Conservation (phyloP, 768 basidiomycete genomes). For the Tulasnella calospora region DNA sequence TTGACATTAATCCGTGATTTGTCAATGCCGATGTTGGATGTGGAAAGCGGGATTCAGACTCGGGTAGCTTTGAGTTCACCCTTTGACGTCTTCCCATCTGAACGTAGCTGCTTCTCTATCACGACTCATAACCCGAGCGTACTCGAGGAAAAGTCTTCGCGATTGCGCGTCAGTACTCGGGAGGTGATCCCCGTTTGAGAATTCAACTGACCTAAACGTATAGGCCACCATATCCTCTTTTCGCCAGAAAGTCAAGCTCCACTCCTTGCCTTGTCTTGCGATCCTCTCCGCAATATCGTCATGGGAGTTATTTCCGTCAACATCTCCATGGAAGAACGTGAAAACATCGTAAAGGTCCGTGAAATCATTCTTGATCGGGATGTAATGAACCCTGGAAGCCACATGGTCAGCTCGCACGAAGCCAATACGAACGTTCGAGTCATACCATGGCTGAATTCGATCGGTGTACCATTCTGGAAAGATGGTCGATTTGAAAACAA, state of each 20-base stretch:
- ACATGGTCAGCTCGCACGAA: constrained; percentile 37
- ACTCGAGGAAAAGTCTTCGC: constrained; percentile 51
- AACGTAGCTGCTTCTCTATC: constrained; percentile 44
- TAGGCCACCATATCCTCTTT: constrained; percentile 57
- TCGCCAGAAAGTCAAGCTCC: constrained; percentile 57
- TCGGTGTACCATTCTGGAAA: constrained; percentile 58
- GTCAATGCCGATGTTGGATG: no score
- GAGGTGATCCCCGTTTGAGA: neutral
- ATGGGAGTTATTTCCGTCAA: constrained; percentile 51
- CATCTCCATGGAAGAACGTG: constrained; percentile 66
- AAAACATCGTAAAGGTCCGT: constrained; percentile 66
- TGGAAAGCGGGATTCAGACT: no score
- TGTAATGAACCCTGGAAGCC: constrained; percentile 68
- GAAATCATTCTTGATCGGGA: constrained; percentile 59
- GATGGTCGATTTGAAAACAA: constrained; percentile 37
- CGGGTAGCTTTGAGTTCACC: no score
- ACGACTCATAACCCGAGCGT: constrained; percentile 48
- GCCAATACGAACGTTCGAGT: neutral
- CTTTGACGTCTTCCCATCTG: constrained; percentile 1
- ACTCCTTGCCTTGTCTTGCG: constrained; percentile 51
- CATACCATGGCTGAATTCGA: constrained; percentile 1
- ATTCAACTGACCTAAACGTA: constrained; percentile 45
- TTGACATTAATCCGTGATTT: no score
- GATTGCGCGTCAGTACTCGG: neutral
- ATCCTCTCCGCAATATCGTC: constrained; percentile 56